Percentiles rank a stretch among this genome's conserved stretches.
Evolutionary conservation across 2,329 filamentous ascomycete genomes (phyloP).

Genomic region (Paraphaeosphaeria minitans): DNA sequence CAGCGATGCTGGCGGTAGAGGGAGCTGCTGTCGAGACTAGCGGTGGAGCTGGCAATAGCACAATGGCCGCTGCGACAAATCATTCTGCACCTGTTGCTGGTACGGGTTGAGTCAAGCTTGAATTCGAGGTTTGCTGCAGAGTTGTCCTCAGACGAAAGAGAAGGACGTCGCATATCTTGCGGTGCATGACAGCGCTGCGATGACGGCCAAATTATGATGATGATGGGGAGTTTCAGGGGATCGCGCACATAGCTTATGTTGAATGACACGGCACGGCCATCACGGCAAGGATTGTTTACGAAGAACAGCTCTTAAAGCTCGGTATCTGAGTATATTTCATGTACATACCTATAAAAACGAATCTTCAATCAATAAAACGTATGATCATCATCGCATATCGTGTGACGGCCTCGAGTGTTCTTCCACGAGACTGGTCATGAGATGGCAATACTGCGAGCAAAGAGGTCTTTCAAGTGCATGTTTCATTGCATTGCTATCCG

Average conservation of each 20-base stretch:
- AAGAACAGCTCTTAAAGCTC: neutral
- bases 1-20: neutral
- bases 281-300: neutral
- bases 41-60: neutral
- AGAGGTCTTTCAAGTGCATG: neutral
- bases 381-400: neutral
- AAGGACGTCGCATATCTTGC: neutral
- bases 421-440: neutral
- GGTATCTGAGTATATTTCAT: neutral
- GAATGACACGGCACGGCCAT: neutral
- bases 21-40: neutral
- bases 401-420: too few relatives aligned
- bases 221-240: neutral
- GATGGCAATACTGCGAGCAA: neutral
- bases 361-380: neutral
- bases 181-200: neutral
- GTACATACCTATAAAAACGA: neutral
- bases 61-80: neutral
- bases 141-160: neutral
- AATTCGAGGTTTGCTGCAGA: neutral
- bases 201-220: neutral
- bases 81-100: neutral
- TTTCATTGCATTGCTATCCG: neutral
- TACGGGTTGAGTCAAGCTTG: neutral
- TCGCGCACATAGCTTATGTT: neutral